Evolutionary conservation across 1,139 yeast genomes (phyloP), one percentile per base, ranked within the genome.

Genomic region (Kodamaea plutei): DNA sequence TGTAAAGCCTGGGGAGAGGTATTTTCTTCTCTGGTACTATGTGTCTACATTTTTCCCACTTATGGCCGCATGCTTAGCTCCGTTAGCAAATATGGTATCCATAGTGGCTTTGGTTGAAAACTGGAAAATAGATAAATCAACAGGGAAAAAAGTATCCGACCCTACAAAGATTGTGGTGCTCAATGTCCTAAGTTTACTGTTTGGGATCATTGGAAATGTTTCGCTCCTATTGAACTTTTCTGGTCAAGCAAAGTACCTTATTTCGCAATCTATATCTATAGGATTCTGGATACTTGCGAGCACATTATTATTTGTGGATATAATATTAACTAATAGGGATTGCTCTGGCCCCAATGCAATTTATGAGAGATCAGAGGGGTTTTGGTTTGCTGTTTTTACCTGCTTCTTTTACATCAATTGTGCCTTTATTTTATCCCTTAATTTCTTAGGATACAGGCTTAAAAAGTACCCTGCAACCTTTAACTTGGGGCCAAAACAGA

Each of bases 21-120:
- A 50, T 26, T 78, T 77, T 43, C 48, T 73, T 2, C 26, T 69
- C 19, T 81, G 89, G 88, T 79, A 76, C 45, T 47, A 68, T 10
- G 56, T 79, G 1, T 76, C 87, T 2, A 69, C 82, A 4, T 76
- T 76, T 44, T 69, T 84, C 44, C 95, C 95, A 0, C 67, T 84
- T 10, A 51, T 80, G 3, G 78, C 88, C 0, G 88, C 93, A 1
- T 82, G 89, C 43, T 46, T 80, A 23, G 93, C 93, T 0, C 94
- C 95, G 0, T 48, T 84, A 19, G 79, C 89, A 4, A 84, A 84
- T 44, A 70, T 83, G 68, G 69, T 79, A 25, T 79, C 89, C 0
- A 61, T 83, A 5, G 76, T 82, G 2, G 84, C 89, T 1, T 64
- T 83, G n/a, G 76, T 79, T 0, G 81, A 82, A 37, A 68, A 71